Evolutionary conservation across 1,139 yeast genomes (phyloP).

Genomic region (Yamadazyma trypodendri): DNA sequence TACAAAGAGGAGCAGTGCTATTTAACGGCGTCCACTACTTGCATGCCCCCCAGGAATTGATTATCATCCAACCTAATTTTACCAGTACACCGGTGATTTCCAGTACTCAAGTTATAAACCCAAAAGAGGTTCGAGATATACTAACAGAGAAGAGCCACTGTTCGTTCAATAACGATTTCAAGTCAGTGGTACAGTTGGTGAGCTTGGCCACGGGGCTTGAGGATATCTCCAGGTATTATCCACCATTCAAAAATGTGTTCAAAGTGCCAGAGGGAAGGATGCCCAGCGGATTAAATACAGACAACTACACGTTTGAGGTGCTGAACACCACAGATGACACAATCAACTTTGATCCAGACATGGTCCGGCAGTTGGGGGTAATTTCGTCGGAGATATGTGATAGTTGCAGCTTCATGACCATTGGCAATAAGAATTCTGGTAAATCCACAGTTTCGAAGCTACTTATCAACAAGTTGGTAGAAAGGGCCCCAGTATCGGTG

Average conservation of each 20-base stretch:
- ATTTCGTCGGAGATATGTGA: conserved; percentile 7
- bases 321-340: conserved; percentile 25
- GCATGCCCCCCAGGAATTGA: conserved; percentile 24
- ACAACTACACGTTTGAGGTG: conserved; percentile 36
- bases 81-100: conserved; percentile 57
- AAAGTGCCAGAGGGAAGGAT: conserved; percentile 17
- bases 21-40: conserved; percentile 55
- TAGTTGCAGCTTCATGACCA: conserved; percentile 27
- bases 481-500: conserved; percentile 33
- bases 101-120: conserved; percentile 42
- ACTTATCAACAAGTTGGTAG: conserved; percentile 44
- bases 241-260: conserved; percentile 49
- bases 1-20: conserved; percentile 59
- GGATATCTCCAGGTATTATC: conserved; percentile 44
- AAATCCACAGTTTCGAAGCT: conserved; percentile 71
- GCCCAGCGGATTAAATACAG: conserved; percentile 10
- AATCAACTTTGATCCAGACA: conserved; percentile 8
- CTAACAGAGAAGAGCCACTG: conserved; percentile 28
- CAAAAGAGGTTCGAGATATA: conserved; percentile 24
- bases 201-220: conserved; percentile 46
- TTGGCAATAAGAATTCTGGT: conserved; percentile 71
- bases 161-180: conserved; percentile 35
- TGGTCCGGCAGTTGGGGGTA: conserved; percentile 4
- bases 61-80: conserved; percentile 51
- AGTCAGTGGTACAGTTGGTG: conserved; percentile 43